phyloP scores from a whole-genome alignment of 768 basidiomycete genomes.

The Xerocomus potaroensis region DNA sequence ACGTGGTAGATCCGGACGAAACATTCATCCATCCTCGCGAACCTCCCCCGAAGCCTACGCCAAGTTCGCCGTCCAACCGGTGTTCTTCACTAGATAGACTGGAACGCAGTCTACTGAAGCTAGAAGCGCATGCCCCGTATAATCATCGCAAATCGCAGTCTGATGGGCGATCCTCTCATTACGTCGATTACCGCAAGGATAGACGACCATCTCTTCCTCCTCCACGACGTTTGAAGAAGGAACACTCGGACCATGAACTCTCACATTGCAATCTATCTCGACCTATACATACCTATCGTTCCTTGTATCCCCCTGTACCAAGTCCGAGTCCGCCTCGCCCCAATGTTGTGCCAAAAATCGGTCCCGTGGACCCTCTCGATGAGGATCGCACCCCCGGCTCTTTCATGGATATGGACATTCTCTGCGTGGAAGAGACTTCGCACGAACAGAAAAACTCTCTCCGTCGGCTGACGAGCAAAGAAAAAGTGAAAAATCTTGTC shows the following conservation, averaged over 20 bases:
- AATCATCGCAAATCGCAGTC: slow-evolving; percentile 22
- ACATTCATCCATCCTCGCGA: slow-evolving; percentile 14
- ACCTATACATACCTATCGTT: slow-evolving; percentile 2
- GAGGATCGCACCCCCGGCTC: slow-evolving; percentile 14
- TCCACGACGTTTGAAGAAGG: slow-evolving; percentile 11
- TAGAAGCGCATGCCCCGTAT: slow-evolving; percentile 28
- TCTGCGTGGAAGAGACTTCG: slow-evolving; percentile 3
- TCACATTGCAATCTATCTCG: background rate
- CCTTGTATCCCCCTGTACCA: slow-evolving; percentile 4
- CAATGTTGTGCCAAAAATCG: background rate
- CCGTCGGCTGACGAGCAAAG: slow-evolving; percentile 8
- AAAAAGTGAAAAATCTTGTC: slow-evolving; percentile 19
- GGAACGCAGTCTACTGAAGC: slow-evolving; percentile 31
- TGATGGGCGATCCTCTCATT: slow-evolving; percentile 6
- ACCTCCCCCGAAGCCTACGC: slow-evolving; percentile 21
- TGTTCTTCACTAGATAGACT: slow-evolving; percentile 32
- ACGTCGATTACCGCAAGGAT: background rate
- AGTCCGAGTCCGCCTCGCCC: background rate
- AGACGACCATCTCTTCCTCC: slow-evolving; percentile 23
- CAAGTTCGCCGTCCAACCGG: slow-evolving; percentile 12
- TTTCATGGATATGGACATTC: slow-evolving; percentile 34
- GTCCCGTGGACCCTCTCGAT: background rate
- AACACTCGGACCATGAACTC: slow-evolving; percentile 6
- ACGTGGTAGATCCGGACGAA: slow-evolving; percentile 5
- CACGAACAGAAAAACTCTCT: slow-evolving; percentile 12